Base-by-base conservation (phyloP, 2,329 filamentous ascomycete genomes). In the Penicillium sp. region DNA sequence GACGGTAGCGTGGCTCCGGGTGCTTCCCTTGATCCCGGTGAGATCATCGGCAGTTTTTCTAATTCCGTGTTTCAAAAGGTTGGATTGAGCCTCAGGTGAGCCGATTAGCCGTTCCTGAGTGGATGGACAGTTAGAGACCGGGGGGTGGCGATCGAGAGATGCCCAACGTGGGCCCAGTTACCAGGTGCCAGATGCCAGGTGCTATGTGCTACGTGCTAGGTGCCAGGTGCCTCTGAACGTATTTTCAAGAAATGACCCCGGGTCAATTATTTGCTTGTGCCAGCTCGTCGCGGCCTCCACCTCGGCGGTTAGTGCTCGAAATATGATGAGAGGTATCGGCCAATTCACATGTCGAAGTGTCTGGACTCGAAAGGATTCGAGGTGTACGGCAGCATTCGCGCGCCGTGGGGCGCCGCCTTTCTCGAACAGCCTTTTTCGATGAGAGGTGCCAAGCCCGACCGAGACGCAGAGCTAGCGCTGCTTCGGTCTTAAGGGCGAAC, bases 21-120 rank as follows among this genome's bases (percentile, higher is more conserved):
- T 41, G 24, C 33, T 23, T 15, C 13, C 39, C 34, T 16, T 5
- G 41, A 29, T n/a, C 9, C 12, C 4, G 39, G 44, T 47, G 38
- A 33, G 29, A 46, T 21, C 48, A 52, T 57, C 46, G 31, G 13
- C 45, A 54, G 23, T 16, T 9, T 43, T 10, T 15, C 12, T 42
- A 49, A n/a, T 51, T 46, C 29, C 15, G 5, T 16, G 16, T 13
- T 56, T 54, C 42, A 21, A 18, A 42, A n/a, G 33, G 10, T 50
- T 24, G 34, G 48, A 47, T 52, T 57, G 54, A 59, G 58, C 60
- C 51, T 54, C 56, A 61, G 29, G 34, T 9, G 36, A 52, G 56
- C 53, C 51, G 47, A 33, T 49, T 48, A 56, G 31, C 52, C 52
- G 45, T 46, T 24, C 41, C 47, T 52, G 38, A 31, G 36, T 23